Evolutionary conservation across 176 grass and related monocot species (phyloP), one percentile per base, ranked within the genome.

Genomic region (Phoenix roebelenii): DNA sequence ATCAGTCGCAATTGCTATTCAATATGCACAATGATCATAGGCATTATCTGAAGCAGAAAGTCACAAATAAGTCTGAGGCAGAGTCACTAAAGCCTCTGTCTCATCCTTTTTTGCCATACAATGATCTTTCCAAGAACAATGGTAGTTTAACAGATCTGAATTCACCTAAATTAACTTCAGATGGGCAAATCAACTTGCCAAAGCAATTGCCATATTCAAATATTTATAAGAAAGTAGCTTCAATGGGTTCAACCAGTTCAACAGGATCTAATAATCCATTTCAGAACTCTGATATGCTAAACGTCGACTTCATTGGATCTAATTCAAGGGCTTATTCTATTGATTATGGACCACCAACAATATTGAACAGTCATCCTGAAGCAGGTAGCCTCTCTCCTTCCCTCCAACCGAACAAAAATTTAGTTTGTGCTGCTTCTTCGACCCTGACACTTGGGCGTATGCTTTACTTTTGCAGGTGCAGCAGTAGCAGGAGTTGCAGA

Each of bases 321-420:
- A 73, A 85, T 54, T 23, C 69, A 30, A 79, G 66, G 57, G 57
- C 64, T 67, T 77, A 79, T 66, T 32, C 75, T 69, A 64, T 71
- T 9, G 14, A 50, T 70, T 76, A 72, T 73, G 65, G 68, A 61
- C 63, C 15, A 4, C 52, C 76, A 30, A 58, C 63, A 63, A 75
- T 83, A 69, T 70, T 97, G 69, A 82, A 73, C 58, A 85, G 77
- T 73, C 87, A 77, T 67, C 58, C 84, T 50, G 75, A 72, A 77
- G 22, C 72, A 67, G 92, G 92, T 97, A 59, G 7, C 28, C 60
- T 69, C 6, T 39, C 69, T 66, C 58, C 44, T 52, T 16, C 23
- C 22, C 26, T 51, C 39, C 16, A 44, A 44, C 32, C 7, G 1
- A 35, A 35, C 9, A 9, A 44, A 44, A 44, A 44, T 44, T 9